phyloP scores from a whole-genome alignment of 1,139 yeast species.

The Candida sojae region DNA sequence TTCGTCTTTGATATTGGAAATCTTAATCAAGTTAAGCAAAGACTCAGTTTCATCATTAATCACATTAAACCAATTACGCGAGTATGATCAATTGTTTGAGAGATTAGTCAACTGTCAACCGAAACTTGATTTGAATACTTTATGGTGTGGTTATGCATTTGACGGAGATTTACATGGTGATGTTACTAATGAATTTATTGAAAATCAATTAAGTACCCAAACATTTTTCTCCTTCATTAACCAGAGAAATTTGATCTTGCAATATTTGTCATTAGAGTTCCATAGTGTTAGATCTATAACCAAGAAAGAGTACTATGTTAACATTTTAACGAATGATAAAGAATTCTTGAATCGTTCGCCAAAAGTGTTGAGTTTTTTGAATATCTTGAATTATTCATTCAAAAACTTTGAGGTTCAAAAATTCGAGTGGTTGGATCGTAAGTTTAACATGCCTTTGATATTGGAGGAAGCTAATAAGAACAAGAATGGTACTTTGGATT shows the following conservation, averaged over 20 bases:
- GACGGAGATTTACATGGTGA: conserved; percentile 34
- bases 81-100: conserved; percentile 48
- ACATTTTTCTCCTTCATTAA: conserved; percentile 63
- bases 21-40: conserved; percentile 60
- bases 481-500: conserved; percentile 19
- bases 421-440: conserved; percentile 40
- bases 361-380: conserved; percentile 66
- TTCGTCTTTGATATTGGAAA: conserved; percentile 58
- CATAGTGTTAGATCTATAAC: conserved; percentile 64
- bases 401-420: conserved; percentile 38
- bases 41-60: conserved; percentile 53
- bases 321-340: conserved; percentile 51
- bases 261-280: conserved; percentile 71
- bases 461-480: conserved; percentile 24
- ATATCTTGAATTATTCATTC: conserved; percentile 61
- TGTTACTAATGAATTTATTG: conserved; percentile 32
- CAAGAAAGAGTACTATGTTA: conserved; percentile 55
- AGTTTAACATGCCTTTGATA: conserved; percentile 30
- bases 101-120: conserved; percentile 56
- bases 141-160: conserved; percentile 57
- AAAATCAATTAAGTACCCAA: conserved; percentile 39
- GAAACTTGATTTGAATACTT: conserved; percentile 44
- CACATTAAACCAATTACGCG: conserved; percentile 56
- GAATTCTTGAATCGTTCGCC: conserved; percentile 56
- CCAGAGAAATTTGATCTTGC: conserved; percentile 63